Evolutionary conservation across 805 yeast species (phyloP).

Genomic region (Candida ponderosae): DNA sequence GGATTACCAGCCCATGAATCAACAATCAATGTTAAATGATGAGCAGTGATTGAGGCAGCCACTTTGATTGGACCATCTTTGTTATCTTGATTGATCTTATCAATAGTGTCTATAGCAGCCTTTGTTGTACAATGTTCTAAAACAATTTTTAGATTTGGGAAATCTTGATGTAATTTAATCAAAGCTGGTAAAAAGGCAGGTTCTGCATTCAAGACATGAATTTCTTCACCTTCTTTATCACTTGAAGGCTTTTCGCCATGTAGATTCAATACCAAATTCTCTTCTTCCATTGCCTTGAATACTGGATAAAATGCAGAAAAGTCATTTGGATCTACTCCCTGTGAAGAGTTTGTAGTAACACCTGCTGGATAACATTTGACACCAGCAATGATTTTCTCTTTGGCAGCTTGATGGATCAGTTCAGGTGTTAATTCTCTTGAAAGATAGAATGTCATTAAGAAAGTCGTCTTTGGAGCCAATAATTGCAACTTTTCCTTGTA

Average conservation of each 20-base stretch:
- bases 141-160: slow-evolving; percentile 80
- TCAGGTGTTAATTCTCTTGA: slow-evolving; percentile 79
- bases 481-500: slow-evolving; percentile 59
- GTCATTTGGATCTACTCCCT: slow-evolving; percentile 91
- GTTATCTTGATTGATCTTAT: slow-evolving; percentile 45
- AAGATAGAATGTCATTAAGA: slow-evolving; percentile 85
- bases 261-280: slow-evolving; percentile 70
- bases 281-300: slow-evolving; percentile 79
- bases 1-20: slow-evolving; percentile 98
- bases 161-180: slow-evolving; percentile 64
- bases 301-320: slow-evolving; percentile 84
- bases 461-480: slow-evolving; percentile 76
- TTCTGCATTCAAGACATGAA: slow-evolving; percentile 92
- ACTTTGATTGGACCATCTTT: slow-evolving; percentile 44
- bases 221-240: slow-evolving; percentile 47
- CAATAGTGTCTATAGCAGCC: slow-evolving; percentile 76
- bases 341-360: slow-evolving; percentile 92
- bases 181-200: slow-evolving; percentile 87
- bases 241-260: slow-evolving; percentile 93
- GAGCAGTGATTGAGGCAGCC: slow-evolving; percentile 93
- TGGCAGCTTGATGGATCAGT: slow-evolving; percentile 71
- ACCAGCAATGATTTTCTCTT: slow-evolving; percentile 63
- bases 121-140: slow-evolving; percentile 93
- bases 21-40: slow-evolving; percentile 80
- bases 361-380: slow-evolving; percentile 98